Evolutionary conservation across 192 early-diverging fungal genomes (phyloP).

Genomic region (Irineochytrium annulatum): DNA sequence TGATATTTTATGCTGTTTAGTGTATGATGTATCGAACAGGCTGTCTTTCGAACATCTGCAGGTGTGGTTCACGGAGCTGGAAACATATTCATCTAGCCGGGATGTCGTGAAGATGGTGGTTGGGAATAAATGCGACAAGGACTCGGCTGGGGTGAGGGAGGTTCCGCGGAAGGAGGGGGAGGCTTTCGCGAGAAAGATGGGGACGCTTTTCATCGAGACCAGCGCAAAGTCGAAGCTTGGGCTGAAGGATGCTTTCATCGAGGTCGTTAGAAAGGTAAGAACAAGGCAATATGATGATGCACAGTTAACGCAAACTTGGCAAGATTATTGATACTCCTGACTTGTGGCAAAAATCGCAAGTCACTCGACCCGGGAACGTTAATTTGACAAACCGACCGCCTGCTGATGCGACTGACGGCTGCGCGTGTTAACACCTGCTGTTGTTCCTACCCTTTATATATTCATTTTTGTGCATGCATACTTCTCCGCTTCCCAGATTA

Average conservation of each 20-base stretch:
- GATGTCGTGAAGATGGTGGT: slow-evolving; percentile 97
- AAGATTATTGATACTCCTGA: slow-evolving; percentile 65
- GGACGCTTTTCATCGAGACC: slow-evolving; percentile 93
- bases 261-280: slow-evolving; percentile 84
- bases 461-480: too few species aligned
- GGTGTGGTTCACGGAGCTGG: slow-evolving; percentile 93
- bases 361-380: slow-evolving; percentile 6
- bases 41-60: slow-evolving; percentile 89
- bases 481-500: too few species aligned
- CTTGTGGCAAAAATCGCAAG: slow-evolving; percentile 56
- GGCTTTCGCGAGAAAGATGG: slow-evolving; percentile 82
- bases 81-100: slow-evolving; percentile 79
- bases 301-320: too few species aligned
- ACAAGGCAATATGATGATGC: slow-evolving; percentile 8
- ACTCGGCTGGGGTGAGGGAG: slow-evolving; percentile 53
- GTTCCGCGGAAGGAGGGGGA: slow-evolving; percentile 86
- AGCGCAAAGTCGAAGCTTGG: slow-evolving; percentile 92
- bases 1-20: slow-evolving; percentile 24
- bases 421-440: slow-evolving; percentile 10
- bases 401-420: not conserved
- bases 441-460: not conserved
- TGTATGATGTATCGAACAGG: slow-evolving; percentile 95
- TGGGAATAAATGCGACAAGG: slow-evolving; percentile 98
- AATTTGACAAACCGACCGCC: slow-evolving; percentile 5
- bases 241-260: slow-evolving; percentile 90